Evolutionary conservation across 805 yeast species (phyloP).

Genomic region (Pichia scutulata): DNA sequence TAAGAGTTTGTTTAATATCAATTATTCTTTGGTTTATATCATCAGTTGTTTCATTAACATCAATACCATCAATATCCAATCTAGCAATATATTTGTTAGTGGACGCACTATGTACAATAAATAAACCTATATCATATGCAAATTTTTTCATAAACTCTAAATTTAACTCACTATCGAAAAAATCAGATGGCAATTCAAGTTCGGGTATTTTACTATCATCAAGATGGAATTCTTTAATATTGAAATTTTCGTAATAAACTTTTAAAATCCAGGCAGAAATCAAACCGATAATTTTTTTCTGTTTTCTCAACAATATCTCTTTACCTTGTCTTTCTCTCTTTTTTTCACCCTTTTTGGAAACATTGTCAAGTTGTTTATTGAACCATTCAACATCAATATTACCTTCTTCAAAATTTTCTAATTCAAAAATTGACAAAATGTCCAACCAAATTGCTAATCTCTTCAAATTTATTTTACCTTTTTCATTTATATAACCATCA

Average conservation of each 20-base stretch:
- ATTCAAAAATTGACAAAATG: slow-evolving; percentile 69
- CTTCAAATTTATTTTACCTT: slow-evolving; percentile 70
- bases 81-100: slow-evolving; percentile 49
- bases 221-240: slow-evolving; percentile 23
- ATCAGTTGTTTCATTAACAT: slow-evolving; percentile 59
- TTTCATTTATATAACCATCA: slow-evolving; percentile 80
- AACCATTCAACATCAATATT: slow-evolving; percentile 89
- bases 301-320: slow-evolving; percentile 57
- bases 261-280: slow-evolving; percentile 42
- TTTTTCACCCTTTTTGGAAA: slow-evolving; percentile 64
- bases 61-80: slow-evolving; percentile 67
- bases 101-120: slow-evolving; percentile 56
- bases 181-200: slow-evolving; percentile 39
- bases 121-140: slow-evolving; percentile 59
- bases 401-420: slow-evolving; percentile 75
- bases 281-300: slow-evolving; percentile 61
- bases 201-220: slow-evolving; percentile 38
- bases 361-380: slow-evolving; percentile 73
- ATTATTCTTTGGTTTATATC: slow-evolving; percentile 48
- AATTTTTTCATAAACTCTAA: slow-evolving; percentile 55
- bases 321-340: slow-evolving; percentile 61
- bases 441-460: slow-evolving; percentile 72
- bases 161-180: slow-evolving; percentile 37
- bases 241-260: slow-evolving; percentile 28
- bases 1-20: slow-evolving; percentile 46